phyloP scores from a whole-genome alignment of 2,329 filamentous ascomycete species.

The Capronia americana region DNA sequence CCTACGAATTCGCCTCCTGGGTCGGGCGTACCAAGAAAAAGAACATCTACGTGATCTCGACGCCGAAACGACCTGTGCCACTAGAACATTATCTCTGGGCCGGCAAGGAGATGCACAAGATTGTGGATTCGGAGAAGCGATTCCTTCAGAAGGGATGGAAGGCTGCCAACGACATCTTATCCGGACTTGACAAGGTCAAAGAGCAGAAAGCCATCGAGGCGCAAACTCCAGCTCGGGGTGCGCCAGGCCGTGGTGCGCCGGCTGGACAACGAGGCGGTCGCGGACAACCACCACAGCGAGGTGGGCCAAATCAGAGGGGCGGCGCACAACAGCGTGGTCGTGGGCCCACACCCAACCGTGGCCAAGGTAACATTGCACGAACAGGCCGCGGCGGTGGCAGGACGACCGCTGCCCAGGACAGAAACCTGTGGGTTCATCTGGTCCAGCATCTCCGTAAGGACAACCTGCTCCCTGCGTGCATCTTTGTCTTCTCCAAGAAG shows the following conservation, averaged over 20 bases:
- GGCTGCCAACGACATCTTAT: constrained; percentile 81
- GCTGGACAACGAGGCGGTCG: constrained; percentile 61
- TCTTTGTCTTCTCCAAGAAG: constrained; percentile 99
- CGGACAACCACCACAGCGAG: constrained; percentile 57
- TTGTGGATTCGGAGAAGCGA: constrained; percentile 89
- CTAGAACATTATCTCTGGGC: constrained; percentile 97
- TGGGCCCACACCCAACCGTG: constrained; percentile 62
- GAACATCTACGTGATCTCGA: constrained; percentile 98
- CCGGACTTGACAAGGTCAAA: constrained; percentile 79
- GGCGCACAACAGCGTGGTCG: constrained; percentile 59
- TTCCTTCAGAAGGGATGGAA: constrained; percentile 96
- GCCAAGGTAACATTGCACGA: constrained; percentile 85
- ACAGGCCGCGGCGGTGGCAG: constrained; percentile 84
- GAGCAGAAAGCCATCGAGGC: constrained; percentile 58
- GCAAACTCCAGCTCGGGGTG: constrained; percentile 46
- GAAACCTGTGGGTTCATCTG: constrained; percentile 94
- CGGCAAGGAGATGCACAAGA: constrained; percentile 88
- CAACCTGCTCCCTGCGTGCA: constrained; percentile 86
- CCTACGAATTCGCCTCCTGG: constrained; percentile 97
- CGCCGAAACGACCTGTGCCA: constrained; percentile 90
- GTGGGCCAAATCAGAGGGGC: constrained; percentile 62
- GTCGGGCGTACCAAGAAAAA: constrained; percentile 98
- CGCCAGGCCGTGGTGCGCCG: constrained; percentile 32
- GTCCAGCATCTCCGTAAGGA: constrained; percentile 90
- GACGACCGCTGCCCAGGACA: constrained; percentile 90